A percentile compares a stretch with the other conserved stretches of the same genome.
Evolutionary conservation across 495 filamentous ascomycete genomes (phyloP).

Genomic region (Xylaria palmicola): DNA sequence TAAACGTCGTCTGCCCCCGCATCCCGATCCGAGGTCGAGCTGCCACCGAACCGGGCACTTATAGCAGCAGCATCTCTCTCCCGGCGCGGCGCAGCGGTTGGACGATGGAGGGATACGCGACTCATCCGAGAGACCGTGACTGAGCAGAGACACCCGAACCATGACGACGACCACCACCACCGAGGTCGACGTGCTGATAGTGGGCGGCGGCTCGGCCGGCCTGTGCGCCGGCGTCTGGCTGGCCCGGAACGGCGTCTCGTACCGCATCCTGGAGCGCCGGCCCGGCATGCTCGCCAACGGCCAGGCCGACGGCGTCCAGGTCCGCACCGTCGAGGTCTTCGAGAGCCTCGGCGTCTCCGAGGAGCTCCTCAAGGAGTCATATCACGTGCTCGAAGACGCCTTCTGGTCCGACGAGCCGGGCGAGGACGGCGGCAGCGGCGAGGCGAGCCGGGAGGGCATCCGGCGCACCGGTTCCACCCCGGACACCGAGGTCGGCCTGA

Average conservation of each 20-base stretch:
- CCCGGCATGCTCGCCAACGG: conserved; percentile 61
- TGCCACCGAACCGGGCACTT: too few species aligned
- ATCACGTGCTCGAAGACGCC: conserved; percentile 65
- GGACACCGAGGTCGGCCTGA: conserved; percentile 64
- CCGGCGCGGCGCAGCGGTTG: too few species aligned
- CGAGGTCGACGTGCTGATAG: conserved; percentile 57
- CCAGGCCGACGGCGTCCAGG: conserved; percentile 82
- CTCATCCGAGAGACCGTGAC: too few species aligned
- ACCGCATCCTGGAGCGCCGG: conserved; percentile 63
- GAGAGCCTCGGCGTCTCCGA: conserved; percentile 74
- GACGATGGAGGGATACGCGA: too few species aligned
- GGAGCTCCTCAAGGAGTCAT: conserved; percentile 67
- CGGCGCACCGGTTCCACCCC: conserved; percentile 52
- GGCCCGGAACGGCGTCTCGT: conserved; percentile 57
- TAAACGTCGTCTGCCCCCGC: not conserved
- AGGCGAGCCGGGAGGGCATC: conserved; percentile 37
- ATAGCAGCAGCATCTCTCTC: too few species aligned
- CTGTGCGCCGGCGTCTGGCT: conserved; percentile 69
- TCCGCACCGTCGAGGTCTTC: conserved; percentile 77
- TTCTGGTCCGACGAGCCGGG: conserved; percentile 53
- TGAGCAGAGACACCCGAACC: too few species aligned
- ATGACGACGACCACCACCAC: conserved; percentile 3
- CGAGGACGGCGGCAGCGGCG: not conserved
- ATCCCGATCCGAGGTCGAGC: too few species aligned
- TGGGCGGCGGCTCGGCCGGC: conserved; percentile 68